phyloP scores from a whole-genome alignment of 2,329 filamentous ascomycete genomes.

The Tricladium varicosporioides region DNA sequence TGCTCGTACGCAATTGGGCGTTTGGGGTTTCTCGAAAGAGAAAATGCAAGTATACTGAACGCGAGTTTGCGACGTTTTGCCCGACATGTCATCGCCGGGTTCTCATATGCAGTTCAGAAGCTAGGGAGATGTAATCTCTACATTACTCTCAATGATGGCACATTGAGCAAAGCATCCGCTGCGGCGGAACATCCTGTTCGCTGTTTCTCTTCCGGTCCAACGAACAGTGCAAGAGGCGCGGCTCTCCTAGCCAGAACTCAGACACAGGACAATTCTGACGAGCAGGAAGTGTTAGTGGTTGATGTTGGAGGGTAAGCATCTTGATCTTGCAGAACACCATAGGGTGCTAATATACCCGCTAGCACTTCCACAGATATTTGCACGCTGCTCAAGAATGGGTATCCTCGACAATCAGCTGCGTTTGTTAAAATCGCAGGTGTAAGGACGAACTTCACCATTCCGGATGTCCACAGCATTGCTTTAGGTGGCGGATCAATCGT shows the following conservation, averaged over 20 bases:
- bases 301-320: conserved; percentile 50
- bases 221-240: conserved; percentile 62
- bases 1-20: conserved; percentile 50
- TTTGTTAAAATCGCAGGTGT: conserved; percentile 59
- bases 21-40: conserved; percentile 51
- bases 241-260: conserved; percentile 48
- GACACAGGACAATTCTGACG: conserved; percentile 15
- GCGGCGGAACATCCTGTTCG: conserved; percentile 57
- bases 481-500: conserved; percentile 54
- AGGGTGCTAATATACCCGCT: conserved; percentile 6
- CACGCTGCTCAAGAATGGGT: conserved; percentile 54
- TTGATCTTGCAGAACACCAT: no score
- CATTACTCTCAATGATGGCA: conserved; percentile 64
- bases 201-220: conserved; percentile 62
- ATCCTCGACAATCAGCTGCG: conserved; percentile 57
- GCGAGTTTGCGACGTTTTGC: conserved; percentile 60
- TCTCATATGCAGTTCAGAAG: conserved; percentile 49
- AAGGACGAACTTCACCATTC: conserved; percentile 57
- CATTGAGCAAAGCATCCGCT: conserved; percentile 51
- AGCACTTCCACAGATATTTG: conserved; percentile 61
- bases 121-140: conserved; percentile 49
- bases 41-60: conserved; percentile 65
- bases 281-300: conserved; percentile 39
- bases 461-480: conserved; percentile 54
- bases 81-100: conserved; percentile 53